phyloP scores from a whole-genome alignment of 2,329 filamentous ascomycete species.

The Allantophomopsis lycopodina region DNA sequence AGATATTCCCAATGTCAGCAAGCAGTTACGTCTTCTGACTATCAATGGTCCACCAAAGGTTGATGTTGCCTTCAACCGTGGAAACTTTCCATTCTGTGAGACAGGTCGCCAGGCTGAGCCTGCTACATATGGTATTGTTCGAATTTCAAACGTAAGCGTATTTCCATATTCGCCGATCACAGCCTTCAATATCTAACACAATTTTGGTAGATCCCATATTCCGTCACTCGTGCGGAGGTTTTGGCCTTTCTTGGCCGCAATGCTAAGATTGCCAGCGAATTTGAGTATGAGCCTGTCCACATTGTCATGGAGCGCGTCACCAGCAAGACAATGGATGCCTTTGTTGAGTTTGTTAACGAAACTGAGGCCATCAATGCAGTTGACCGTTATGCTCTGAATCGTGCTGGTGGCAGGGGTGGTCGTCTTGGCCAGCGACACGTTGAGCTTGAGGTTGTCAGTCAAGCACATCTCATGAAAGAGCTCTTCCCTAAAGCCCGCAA shows the following conservation, averaged over 20 bases:
- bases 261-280: conserved; percentile 37
- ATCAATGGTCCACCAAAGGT: conserved; percentile 11
- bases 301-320: conserved; percentile 52
- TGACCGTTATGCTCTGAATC: conserved; percentile 28
- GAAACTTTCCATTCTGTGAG: conserved; percentile 21
- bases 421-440: conserved; percentile 44
- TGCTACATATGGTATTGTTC: conserved; percentile 18
- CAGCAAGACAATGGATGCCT: conserved; percentile 48
- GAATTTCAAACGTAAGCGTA: conserved; percentile 20
- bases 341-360: conserved; percentile 39
- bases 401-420: conserved; percentile 21
- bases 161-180: neutral
- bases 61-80: conserved; percentile 13
- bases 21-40: conserved; percentile 8
- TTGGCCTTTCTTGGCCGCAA: conserved; percentile 45
- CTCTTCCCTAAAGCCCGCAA: conserved; percentile 45
- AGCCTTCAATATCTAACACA: conserved; percentile 2
- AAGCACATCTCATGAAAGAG: conserved; percentile 42
- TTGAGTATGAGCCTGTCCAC: conserved; percentile 38
- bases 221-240: conserved; percentile 36
- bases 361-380: conserved; percentile 39
- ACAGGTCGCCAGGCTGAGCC: conserved; percentile 13
- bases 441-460: conserved; percentile 40
- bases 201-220: conserved; percentile 38
- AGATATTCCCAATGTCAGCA: conserved; percentile 4